Percentiles rank a stretch among this genome's conserved stretches.
These are phyloP conservation scores for Suillus brevipes DNA, from an alignment of 768 basidiomycete species.

Conservation along the genomic window DNA sequence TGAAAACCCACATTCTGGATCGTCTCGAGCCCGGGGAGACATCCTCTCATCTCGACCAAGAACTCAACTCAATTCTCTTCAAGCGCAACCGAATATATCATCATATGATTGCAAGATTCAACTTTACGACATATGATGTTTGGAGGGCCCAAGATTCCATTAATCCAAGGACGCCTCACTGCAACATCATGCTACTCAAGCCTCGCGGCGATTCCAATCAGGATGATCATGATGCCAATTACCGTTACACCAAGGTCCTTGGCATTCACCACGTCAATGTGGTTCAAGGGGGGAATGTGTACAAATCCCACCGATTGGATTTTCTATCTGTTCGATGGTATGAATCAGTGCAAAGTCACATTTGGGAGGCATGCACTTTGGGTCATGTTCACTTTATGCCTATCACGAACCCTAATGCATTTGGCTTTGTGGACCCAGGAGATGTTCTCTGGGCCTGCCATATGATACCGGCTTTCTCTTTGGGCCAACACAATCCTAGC, in stretches of 20 bases:
- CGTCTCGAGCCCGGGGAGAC: no score
- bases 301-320: background rate
- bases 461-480: background rate
- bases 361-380: background rate
- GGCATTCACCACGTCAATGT: conserved; percentile 4
- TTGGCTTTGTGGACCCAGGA: conserved; percentile 5
- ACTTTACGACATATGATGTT: conserved; percentile 26
- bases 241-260: conserved; percentile 2
- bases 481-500: background rate
- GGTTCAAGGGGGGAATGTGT: background rate
- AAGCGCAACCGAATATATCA: conserved; percentile 18
- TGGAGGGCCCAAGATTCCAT: conserved; percentile 39
- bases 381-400: background rate
- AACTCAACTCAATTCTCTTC: conserved; percentile 14
- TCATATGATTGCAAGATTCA: background rate
- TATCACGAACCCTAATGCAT: background rate
- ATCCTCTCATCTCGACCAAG: no score
- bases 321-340: conserved; percentile 6
- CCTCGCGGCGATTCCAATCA: background rate
- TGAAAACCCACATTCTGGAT: no score
- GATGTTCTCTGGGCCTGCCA: background rate
- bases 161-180: conserved; percentile 33
- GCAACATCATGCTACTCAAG: conserved; percentile 36
- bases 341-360: background rate
- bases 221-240: background rate